These are phyloP conservation scores for Calonectria pauciramosa DNA, from an alignment of 2,329 filamentous ascomycete genomes.

Conservation along the genomic window DNA sequence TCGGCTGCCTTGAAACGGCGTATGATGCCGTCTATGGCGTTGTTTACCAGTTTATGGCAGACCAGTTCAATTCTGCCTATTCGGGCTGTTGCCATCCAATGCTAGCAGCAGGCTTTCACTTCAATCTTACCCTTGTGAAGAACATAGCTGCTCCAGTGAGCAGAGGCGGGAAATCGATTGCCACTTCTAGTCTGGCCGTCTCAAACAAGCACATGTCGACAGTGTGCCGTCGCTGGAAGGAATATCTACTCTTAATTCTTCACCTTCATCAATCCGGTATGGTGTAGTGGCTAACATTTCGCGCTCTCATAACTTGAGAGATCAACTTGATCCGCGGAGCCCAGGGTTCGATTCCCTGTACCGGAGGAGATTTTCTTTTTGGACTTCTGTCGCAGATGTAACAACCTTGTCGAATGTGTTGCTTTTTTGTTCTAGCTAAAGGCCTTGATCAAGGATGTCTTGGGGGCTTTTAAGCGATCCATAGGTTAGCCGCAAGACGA, in stretches of 20 bases:
- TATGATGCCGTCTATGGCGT: no score
- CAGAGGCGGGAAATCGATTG: neutral
- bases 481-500: no score
- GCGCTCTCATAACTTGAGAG: constrained; percentile 40
- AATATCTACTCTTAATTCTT: neutral
- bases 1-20: no score
- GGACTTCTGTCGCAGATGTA: neutral
- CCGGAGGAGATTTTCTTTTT: constrained; percentile 29
- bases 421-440: neutral
- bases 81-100: no score
- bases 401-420: neutral
- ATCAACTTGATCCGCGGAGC: constrained; percentile 43
- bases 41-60: no score
- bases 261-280: constrained; percentile 39
- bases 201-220: neutral
- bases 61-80: no score
- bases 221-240: neutral
- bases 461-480: no score
- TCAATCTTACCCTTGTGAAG: no score
- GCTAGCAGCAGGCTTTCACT: no score
- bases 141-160: neutral
- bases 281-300: constrained; percentile 48
- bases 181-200: neutral
- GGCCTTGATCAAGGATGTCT: no score
- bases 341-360: constrained; percentile 48